Base-by-base conservation (phyloP, 139 green algal genomes). In the Closterium sp. region DNA sequence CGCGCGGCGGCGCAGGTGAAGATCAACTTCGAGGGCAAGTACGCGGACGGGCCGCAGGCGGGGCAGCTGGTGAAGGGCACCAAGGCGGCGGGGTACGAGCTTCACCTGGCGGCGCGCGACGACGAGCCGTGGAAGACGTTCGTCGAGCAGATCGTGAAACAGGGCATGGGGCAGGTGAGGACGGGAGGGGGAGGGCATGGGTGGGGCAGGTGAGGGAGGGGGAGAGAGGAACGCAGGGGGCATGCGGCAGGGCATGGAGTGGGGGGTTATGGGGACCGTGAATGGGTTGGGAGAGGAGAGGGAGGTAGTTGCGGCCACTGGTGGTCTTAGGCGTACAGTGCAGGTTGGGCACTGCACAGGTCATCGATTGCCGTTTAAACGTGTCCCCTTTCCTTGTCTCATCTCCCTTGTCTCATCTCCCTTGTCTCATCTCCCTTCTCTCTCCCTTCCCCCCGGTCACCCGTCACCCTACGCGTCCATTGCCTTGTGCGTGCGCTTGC, bases 1-100 rank as follows among this genome's bases (percentile, higher is more conserved):
- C 12, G 81, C n/a, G 30, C 12, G 64, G 64, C 12, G 64, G 16
- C 4, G 81, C 81, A 86, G 90, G 81, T 93, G 28, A 93, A 87
- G 88, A 86, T 93, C 23, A 89, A 91, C 84, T 94, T 94, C 64
- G 89, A 94, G 92, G 92, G 92, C 86, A 91, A 93, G 89, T 94
- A 93, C 34, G 85, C 89, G 35, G 92, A 94, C 31, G 89, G 89
- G 23, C 88, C 43, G 25, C 91, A 94, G 31, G 85, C 92, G 91
- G 91, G 91, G 31, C 89, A 93, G 38, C 10, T 43, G 30, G 90
- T 94, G 28, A 84, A 88, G 38, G 92, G 92, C 84, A 94, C 92
- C 32, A 93, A 94, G 92, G 92, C 92, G 16, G 43, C 33, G 28
- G 87, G n/a, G 2, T 94, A 84, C 64, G 92, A 94, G 89, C 92